These are phyloP conservation scores for Fusarium burgessii DNA, from an alignment of 2,329 filamentous ascomycete species.

Conservation along the genomic window DNA sequence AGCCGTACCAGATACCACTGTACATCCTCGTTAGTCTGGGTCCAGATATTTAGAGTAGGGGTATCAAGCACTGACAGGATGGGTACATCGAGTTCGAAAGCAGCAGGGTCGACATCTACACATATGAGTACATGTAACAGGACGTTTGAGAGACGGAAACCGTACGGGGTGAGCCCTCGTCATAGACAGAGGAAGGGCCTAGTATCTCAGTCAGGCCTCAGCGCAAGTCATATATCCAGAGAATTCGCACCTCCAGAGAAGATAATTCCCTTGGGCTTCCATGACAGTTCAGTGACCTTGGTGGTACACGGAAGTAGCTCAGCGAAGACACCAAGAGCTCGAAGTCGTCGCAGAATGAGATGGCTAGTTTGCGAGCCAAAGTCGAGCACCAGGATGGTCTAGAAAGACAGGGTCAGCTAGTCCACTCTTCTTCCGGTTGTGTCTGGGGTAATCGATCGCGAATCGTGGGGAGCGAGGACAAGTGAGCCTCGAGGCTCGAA, in stretches of 20 bases:
- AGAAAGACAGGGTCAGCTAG: background rate
- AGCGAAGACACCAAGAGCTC: slow-evolving; percentile 83
- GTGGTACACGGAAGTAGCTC: slow-evolving; percentile 56
- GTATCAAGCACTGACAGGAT: slow-evolving; percentile 36
- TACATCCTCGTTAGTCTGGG: slow-evolving; percentile 28
- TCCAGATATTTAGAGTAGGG: background rate
- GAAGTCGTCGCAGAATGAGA: slow-evolving; percentile 55
- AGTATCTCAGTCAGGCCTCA: slow-evolving; percentile 15
- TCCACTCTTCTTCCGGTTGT: background rate
- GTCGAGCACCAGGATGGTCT: slow-evolving; percentile 27
- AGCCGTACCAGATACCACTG: slow-evolving; percentile 47
- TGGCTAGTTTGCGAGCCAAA: slow-evolving; percentile 21
- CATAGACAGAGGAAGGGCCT: slow-evolving; percentile 80
- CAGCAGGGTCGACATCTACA: slow-evolving; percentile 58
- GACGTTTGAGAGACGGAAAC: background rate
- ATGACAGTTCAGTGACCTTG: slow-evolving; percentile 31
- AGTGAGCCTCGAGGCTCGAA: slow-evolving; percentile 6
- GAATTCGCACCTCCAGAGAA: slow-evolving; percentile 53
- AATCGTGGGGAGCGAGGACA: background rate
- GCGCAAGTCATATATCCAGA: background rate
- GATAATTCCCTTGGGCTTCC: slow-evolving; percentile 81
- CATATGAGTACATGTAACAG: slow-evolving; percentile 12
- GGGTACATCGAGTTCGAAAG: slow-evolving; percentile 66
- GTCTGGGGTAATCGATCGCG: background rate
- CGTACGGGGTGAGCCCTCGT: slow-evolving; percentile 72